Percentiles rank a stretch among this genome's conserved stretches.
These are phyloP conservation scores for Melanopsichium pennsylvanicum DNA, from an alignment of 1,284 basidiomycete genomes.

Conservation along the genomic window DNA sequence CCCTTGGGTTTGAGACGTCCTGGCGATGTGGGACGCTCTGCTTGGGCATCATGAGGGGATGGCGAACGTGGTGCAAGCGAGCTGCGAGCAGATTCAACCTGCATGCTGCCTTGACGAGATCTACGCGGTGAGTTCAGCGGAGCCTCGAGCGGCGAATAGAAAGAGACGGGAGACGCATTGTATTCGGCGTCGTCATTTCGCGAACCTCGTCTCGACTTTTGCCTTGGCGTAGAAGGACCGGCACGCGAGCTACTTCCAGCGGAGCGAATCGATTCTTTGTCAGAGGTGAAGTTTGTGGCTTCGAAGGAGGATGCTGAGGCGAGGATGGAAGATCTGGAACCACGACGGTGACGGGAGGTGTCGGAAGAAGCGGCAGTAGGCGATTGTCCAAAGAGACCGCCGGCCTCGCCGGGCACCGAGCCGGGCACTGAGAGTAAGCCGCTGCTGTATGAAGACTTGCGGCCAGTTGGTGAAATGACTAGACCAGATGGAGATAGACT, in stretches of 20 bases:
- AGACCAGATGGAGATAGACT: slow-evolving; percentile 15
- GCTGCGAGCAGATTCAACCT: neutral
- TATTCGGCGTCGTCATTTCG: slow-evolving; percentile 15
- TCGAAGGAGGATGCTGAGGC: slow-evolving; percentile 25
- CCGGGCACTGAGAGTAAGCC: slow-evolving; percentile 24
- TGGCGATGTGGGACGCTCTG: neutral
- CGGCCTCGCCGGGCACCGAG: slow-evolving; percentile 10
- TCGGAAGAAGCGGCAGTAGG: slow-evolving; percentile 8
- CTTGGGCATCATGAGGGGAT: neutral
- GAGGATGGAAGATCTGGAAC: slow-evolving; percentile 40
- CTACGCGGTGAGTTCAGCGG: slow-evolving; percentile 15
- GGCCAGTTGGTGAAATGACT: slow-evolving; percentile 7
- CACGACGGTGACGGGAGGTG: slow-evolving; percentile 22
- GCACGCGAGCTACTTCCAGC: slow-evolving; percentile 22
- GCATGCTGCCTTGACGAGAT: slow-evolving; percentile 25
- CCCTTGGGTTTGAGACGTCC: neutral
- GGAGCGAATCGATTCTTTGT: slow-evolving; percentile 33
- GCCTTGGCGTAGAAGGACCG: slow-evolving; percentile 19
- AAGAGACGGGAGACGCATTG: slow-evolving; percentile 31
- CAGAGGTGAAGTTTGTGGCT: slow-evolving; percentile 8
- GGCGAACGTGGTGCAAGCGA: neutral
- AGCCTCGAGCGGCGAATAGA: slow-evolving; percentile 29
- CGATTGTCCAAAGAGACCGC: slow-evolving; percentile 5
- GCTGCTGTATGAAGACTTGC: slow-evolving; percentile 16
- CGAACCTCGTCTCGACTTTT: slow-evolving; percentile 5